A percentile compares a stretch with the other conserved stretches of the same genome.
phyloP scores from a whole-genome alignment of 2,329 filamentous ascomycete genomes.

The Diaporthe vaccinii region DNA sequence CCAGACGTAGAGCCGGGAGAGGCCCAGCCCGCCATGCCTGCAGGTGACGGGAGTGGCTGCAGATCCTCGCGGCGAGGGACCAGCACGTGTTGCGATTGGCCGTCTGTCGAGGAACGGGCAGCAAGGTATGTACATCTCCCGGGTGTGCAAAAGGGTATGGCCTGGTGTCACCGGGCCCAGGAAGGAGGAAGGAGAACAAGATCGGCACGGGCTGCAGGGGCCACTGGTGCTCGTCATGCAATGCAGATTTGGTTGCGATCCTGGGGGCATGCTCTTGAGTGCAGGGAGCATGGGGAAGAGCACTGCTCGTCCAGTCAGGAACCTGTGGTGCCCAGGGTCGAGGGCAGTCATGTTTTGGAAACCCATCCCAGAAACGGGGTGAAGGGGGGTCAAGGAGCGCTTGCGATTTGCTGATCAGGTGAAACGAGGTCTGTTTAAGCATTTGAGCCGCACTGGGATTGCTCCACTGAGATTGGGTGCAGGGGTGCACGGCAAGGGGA shows the following conservation, averaged over 20 bases:
- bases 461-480: constrained; percentile 1
- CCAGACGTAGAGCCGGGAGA: constrained; percentile 10
- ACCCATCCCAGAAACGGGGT: constrained; percentile 3
- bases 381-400: constrained; percentile 3
- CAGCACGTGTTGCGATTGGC: constrained; percentile 26
- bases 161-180: constrained; percentile 1
- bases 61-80: background rate
- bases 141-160: background rate
- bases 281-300: background rate
- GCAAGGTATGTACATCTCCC: constrained; percentile 4
- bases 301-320: background rate
- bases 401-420: constrained; percentile 38
- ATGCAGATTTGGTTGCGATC: constrained; percentile 27
- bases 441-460: constrained; percentile 39
- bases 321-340: background rate
- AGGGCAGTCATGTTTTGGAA: constrained; percentile 27
- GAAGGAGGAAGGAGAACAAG: background rate
- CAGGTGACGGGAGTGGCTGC: constrained; percentile 18
- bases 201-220: background rate
- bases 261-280: background rate
- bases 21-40: constrained; percentile 23
- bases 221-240: background rate
- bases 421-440: constrained; percentile 42
- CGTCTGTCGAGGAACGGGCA: background rate
- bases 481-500: background rate